Percentiles rank a stretch among this genome's conserved stretches.
Conservation (phyloP, 1,139 yeast genomes). For the Suhomyces choctaworum region DNA sequence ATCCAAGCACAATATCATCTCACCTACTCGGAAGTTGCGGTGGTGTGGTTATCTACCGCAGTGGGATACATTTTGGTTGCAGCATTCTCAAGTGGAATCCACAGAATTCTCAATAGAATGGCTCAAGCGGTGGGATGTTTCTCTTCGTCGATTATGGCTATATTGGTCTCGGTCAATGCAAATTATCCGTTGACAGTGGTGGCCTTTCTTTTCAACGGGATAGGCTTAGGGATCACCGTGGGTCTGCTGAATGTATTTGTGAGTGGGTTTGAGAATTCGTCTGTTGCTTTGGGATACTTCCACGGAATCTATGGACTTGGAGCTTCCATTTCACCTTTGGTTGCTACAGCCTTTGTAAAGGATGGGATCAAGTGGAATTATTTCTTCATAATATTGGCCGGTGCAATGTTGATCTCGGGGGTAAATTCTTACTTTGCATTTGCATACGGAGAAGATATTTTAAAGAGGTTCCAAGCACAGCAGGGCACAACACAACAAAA, state of each 20-base stretch:
- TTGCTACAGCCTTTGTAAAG: slow-evolving; percentile 21
- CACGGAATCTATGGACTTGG: slow-evolving; percentile 23
- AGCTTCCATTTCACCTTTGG: slow-evolving; percentile 25
- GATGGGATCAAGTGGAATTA: slow-evolving; percentile 19
- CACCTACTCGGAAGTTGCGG: slow-evolving; percentile 43
- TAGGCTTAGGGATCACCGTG: slow-evolving; percentile 19
- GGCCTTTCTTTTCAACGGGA: slow-evolving; percentile 21
- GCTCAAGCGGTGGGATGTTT: slow-evolving; percentile 36
- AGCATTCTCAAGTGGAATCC: slow-evolving; percentile 30
- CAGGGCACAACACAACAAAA: slow-evolving; percentile 1
- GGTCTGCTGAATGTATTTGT: slow-evolving; percentile 20
- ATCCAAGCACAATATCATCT: slow-evolving; percentile 41
- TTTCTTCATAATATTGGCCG: slow-evolving; percentile 19
- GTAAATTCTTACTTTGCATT: slow-evolving; percentile 14
- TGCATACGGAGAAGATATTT: slow-evolving; percentile 18
- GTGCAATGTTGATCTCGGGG: slow-evolving; percentile 14
- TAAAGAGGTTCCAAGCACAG: slow-evolving; percentile 6
- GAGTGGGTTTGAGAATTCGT: slow-evolving; percentile 18
- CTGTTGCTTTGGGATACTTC: slow-evolving; percentile 19
- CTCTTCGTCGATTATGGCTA: slow-evolving; percentile 37
- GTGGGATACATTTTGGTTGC: slow-evolving; percentile 43
- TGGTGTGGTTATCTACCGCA: slow-evolving; percentile 47
- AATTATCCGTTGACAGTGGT: slow-evolving; percentile 21
- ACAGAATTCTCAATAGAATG: slow-evolving; percentile 39
- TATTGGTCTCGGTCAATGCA: slow-evolving; percentile 36